Evolutionary conservation across 1,284 basidiomycete genomes (phyloP).

Genomic region (Microbotryum intermedium): DNA sequence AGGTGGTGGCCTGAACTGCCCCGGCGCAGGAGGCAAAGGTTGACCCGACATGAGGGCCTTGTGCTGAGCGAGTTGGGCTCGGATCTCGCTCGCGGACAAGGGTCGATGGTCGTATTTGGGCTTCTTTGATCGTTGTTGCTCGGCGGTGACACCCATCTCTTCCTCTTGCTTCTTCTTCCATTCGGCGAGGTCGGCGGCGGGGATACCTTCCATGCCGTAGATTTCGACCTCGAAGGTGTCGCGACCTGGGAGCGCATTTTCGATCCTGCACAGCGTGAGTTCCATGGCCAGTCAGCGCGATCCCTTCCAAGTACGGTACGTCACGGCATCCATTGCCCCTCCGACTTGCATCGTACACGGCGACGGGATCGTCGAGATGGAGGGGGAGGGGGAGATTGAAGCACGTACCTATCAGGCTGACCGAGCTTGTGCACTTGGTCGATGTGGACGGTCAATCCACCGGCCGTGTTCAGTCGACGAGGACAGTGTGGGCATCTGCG

Average conservation of each 20-base stretch:
- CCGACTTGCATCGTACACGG: too few species aligned
- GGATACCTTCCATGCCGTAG: constrained; percentile 98
- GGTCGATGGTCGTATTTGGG: constrained; percentile 61
- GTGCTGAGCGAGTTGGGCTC: constrained; percentile 77
- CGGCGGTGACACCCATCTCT: constrained; percentile 73
- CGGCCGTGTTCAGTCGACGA: constrained; percentile 88
- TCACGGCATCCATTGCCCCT: constrained; percentile 38
- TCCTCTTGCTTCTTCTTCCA: constrained; percentile 91
- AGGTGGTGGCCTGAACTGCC: background rate
- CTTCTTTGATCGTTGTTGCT: constrained; percentile 56
- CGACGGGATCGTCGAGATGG: too few species aligned
- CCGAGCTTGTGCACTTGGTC: constrained; percentile 98
- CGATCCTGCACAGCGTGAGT: constrained; percentile 53
- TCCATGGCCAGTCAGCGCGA: background rate
- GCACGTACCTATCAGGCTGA: constrained; percentile 69
- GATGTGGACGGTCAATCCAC: constrained; percentile 95
- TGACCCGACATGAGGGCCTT: constrained; percentile 71
- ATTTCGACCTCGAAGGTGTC: constrained; percentile 99
- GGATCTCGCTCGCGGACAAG: constrained; percentile 66
- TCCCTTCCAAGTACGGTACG: constrained; percentile 34
- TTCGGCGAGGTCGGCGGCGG: constrained; percentile 83
- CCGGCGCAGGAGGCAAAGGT: background rate
- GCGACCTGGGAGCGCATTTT: constrained; percentile 89
- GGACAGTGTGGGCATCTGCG: constrained; percentile 87
- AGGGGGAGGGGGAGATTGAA: background rate